Evolutionary conservation across 352 stramenopile species (phyloP).

Genomic region (Detonula confervacea): DNA sequence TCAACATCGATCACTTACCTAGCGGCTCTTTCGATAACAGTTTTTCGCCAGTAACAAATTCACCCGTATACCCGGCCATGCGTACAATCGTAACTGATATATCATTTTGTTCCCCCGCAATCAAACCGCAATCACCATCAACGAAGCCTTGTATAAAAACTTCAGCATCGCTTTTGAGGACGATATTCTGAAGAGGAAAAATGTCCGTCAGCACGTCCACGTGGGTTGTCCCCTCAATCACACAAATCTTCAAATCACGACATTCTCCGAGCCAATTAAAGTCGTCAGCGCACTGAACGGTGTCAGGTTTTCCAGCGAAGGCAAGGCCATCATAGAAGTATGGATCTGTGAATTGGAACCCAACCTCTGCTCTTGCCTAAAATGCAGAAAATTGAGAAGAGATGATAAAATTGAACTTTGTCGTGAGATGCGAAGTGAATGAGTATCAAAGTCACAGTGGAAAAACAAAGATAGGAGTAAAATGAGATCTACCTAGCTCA

Average conservation of each 20-base stretch:
- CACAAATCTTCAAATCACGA: slow-evolving; percentile 41
- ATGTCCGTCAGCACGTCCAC: not conserved
- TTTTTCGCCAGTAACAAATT: not conserved
- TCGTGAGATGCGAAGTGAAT: not conserved
- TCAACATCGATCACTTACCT: not conserved
- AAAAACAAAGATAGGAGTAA: not conserved
- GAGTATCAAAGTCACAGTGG: not conserved
- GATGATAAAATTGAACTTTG: not conserved
- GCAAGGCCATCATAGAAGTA: slow-evolving; percentile 53
- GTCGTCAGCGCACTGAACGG: slow-evolving; percentile 46
- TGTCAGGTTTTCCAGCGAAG: slow-evolving; percentile 32
- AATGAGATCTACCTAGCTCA: not conserved
- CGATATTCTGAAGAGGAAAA: slow-evolving; percentile 13
- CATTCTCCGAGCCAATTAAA: slow-evolving; percentile 25
- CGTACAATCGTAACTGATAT: slow-evolving; percentile 5
- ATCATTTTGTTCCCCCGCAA: slow-evolving; percentile 41
- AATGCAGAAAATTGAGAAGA: no score
- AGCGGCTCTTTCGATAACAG: slow-evolving; percentile 27
- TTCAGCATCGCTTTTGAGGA: not conserved
- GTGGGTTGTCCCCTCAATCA: slow-evolving; percentile 37
- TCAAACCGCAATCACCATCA: slow-evolving; percentile 43
- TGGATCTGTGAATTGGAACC: slow-evolving; percentile 45
- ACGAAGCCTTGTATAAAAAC: slow-evolving; percentile 21
- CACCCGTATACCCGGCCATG: slow-evolving; percentile 18
- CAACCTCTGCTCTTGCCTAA: not conserved